phyloP scores from a whole-genome alignment of 2,329 filamentous ascomycete species.

The Colletotrichum orbiculare region DNA sequence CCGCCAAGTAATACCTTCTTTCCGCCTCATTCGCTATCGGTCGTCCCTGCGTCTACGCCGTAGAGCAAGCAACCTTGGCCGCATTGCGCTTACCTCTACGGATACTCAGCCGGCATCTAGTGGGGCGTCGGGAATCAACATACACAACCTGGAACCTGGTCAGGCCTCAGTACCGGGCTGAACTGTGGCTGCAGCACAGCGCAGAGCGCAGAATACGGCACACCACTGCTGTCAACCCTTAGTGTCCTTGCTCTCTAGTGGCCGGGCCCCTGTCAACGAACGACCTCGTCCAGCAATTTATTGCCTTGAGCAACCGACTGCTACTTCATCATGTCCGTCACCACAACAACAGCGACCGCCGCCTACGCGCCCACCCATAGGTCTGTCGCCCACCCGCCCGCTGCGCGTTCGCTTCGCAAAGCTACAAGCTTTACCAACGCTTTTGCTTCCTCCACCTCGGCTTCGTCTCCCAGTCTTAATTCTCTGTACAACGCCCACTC shows the following conservation, averaged over 20 bases:
- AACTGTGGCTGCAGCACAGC: slow-evolving; percentile 1
- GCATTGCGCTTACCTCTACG: slow-evolving; percentile 12
- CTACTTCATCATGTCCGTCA: slow-evolving; percentile 35
- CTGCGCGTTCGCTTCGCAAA: slow-evolving; percentile 54
- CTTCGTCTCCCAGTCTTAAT: slow-evolving; percentile 70
- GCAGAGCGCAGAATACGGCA: no score
- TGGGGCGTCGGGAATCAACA: slow-evolving; percentile 31
- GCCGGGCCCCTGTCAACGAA: slow-evolving; percentile 23
- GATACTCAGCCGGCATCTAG: slow-evolving; percentile 7
- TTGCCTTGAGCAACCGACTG: slow-evolving; percentile 14
- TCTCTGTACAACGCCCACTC: slow-evolving; percentile 62
- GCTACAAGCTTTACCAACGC: slow-evolving; percentile 48
- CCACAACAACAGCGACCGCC: slow-evolving; percentile 37
- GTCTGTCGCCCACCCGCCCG: slow-evolving; percentile 32
- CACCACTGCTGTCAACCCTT: no score
- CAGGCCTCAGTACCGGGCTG: neutral
- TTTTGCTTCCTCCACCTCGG: slow-evolving; percentile 52
- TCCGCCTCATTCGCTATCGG: slow-evolving; percentile 24
- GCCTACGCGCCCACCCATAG: slow-evolving; percentile 37
- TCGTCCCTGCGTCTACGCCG: slow-evolving; percentile 8
- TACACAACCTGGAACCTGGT: slow-evolving; percentile 31
- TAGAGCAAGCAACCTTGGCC: slow-evolving; percentile 22
- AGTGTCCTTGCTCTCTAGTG: slow-evolving; percentile 14
- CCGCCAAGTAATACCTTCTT: slow-evolving; percentile 7
- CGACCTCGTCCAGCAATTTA: slow-evolving; percentile 27